Conservation (phyloP, 2,329 filamentous ascomycete species). For the Colletotrichum higginsianum region DNA sequence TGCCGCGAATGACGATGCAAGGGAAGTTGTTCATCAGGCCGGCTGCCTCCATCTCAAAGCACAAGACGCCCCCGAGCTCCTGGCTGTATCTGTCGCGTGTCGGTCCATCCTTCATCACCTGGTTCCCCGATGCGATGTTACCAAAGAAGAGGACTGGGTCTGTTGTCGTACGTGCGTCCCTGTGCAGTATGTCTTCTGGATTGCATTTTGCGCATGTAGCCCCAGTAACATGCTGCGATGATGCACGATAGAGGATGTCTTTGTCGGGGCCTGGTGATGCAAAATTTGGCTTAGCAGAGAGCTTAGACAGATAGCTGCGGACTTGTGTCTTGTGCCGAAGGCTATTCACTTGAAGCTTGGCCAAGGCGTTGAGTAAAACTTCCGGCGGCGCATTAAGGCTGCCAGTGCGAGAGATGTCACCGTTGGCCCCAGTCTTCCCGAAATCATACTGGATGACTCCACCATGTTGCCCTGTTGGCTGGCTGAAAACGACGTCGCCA, state of each 20-base stretch:
- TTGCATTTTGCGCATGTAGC: constrained; percentile 38
- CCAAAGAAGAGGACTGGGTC: constrained; percentile 45
- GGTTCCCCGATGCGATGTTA: constrained; percentile 51
- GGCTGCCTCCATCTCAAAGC: constrained; percentile 52
- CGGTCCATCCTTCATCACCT: constrained; percentile 53
- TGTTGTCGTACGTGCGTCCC: neutral
- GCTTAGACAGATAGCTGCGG: constrained; percentile 25
- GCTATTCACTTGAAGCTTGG: constrained; percentile 23
- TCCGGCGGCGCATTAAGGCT: constrained; percentile 27
- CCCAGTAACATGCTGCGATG: constrained; percentile 16
- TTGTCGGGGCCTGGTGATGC: constrained; percentile 27
- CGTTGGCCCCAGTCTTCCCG: constrained; percentile 10
- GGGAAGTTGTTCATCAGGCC: constrained; percentile 42
- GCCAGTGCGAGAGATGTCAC: constrained; percentile 24
- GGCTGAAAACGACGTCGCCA: constrained; percentile 42
- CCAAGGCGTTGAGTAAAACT: constrained; percentile 37
- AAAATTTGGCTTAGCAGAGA: constrained; percentile 31
- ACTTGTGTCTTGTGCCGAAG: constrained; percentile 27
- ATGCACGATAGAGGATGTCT: constrained; percentile 39
- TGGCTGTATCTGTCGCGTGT: constrained; percentile 49
- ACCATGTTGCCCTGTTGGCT: neutral
- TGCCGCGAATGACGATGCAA: too few relatives aligned
- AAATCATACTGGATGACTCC: constrained; percentile 43
- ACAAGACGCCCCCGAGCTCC: constrained; percentile 44
- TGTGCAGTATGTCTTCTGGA: constrained; percentile 12